These are phyloP conservation scores for Dicorynia guianensis DNA, from an alignment of 306 rosid genomes.

Conservation along the genomic window DNA sequence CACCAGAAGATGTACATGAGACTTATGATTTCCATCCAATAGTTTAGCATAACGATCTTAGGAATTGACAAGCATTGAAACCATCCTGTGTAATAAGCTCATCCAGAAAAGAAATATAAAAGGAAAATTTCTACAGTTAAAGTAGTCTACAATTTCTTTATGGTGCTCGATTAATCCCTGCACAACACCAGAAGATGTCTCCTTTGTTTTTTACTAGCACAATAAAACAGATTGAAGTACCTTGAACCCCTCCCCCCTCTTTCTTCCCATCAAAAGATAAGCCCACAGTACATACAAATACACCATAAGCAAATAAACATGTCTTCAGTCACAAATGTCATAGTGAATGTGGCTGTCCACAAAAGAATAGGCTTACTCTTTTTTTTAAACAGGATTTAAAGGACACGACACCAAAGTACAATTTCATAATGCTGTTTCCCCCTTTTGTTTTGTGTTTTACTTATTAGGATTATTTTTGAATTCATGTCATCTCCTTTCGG, in stretches of 20 bases:
- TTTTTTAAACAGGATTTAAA: too few species aligned
- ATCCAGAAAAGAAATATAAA: too few species aligned
- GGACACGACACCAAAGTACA: neutral
- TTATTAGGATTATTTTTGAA: slow-evolving; percentile 11
- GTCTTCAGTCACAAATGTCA: too few species aligned
- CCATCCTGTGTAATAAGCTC: too few species aligned
- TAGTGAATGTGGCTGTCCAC: too few species aligned
- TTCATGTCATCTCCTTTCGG: slow-evolving; percentile 7
- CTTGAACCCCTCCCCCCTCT: too few species aligned
- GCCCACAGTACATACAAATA: too few species aligned
- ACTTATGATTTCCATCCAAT: slow-evolving; percentile 91
- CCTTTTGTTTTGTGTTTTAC: neutral
- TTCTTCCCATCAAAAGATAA: too few species aligned
- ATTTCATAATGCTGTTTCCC: neutral
- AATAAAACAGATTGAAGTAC: neutral
- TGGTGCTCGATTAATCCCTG: slow-evolving; percentile 92
- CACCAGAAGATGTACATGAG: slow-evolving; percentile 73
- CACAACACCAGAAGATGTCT: slow-evolving; percentile 38
- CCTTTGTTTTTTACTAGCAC: slow-evolving; percentile 34
- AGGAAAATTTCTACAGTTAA: slow-evolving; percentile 72
- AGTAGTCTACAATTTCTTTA: slow-evolving; percentile 76
- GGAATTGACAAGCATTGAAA: too few species aligned
- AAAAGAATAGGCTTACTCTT: too few species aligned
- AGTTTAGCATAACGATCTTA: slow-evolving; percentile 89
- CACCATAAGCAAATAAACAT: too few species aligned